These are phyloP conservation scores for Fusarium albosuccineum DNA, from an alignment of 2,329 filamentous ascomycete species.

Conservation along the genomic window DNA sequence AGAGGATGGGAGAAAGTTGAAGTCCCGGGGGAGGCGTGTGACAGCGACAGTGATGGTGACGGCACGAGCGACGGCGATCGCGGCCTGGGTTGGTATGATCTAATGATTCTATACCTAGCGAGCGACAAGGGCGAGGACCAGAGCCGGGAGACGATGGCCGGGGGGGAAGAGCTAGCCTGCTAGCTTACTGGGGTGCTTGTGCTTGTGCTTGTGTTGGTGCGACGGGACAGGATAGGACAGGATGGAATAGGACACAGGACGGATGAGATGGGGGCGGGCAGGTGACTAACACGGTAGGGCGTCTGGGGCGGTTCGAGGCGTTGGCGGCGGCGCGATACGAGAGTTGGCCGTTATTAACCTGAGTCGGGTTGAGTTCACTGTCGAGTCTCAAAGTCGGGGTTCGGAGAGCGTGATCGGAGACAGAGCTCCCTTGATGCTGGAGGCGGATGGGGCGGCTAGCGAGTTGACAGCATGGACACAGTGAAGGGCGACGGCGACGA, in stretches of 20 bases:
- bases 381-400: background rate
- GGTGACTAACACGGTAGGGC: slow-evolving; percentile 48
- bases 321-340: slow-evolving; percentile 39
- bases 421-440: slow-evolving; percentile 22
- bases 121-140: slow-evolving; percentile 27
- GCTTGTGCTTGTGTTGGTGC: slow-evolving; percentile 30
- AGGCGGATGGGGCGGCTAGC: slow-evolving; percentile 38
- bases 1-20: slow-evolving; percentile 30
- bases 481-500: slow-evolving; percentile 17
- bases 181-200: slow-evolving; percentile 31
- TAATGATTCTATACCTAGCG: slow-evolving; percentile 30
- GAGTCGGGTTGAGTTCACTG: slow-evolving; percentile 21
- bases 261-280: slow-evolving; percentile 34
- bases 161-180: background rate
- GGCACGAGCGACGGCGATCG: slow-evolving; percentile 41
- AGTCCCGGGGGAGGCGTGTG: slow-evolving; percentile 37
- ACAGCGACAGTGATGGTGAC: slow-evolving; percentile 43
- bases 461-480: slow-evolving; percentile 8
- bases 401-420: slow-evolving; percentile 43
- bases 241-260: slow-evolving; percentile 31
- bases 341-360: slow-evolving; percentile 40
- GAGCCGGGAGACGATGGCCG: slow-evolving; percentile 12
- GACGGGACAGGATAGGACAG: slow-evolving; percentile 35
- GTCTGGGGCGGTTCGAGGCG: slow-evolving; percentile 32
- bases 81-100: slow-evolving; percentile 34